Percentiles rank a stretch among this genome's conserved stretches.
Evolutionary conservation across 805 yeast species (phyloP).

Genomic region (Candida ortonii): DNA sequence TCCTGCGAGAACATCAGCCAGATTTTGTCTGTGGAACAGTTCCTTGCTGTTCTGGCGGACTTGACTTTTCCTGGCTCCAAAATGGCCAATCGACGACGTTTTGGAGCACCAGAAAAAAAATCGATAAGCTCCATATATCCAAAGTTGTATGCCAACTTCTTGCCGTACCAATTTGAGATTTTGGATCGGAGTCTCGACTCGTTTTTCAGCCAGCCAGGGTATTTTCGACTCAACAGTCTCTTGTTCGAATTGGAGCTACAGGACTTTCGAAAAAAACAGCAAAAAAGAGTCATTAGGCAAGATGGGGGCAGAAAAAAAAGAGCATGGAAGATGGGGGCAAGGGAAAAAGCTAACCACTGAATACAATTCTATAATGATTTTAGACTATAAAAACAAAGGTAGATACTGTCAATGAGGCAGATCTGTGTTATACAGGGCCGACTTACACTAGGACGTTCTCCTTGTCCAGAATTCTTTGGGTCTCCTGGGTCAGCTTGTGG

Average conservation of each 20-base stretch:
- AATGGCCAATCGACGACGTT: constrained; percentile 5
- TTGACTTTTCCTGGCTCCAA: constrained; percentile 19
- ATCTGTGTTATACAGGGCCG: too few relatives aligned
- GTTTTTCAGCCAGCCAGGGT: constrained; percentile 22
- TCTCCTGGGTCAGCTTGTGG: constrained; percentile 55
- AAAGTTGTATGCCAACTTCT: constrained; percentile 18
- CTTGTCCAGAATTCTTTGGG: constrained; percentile 60
- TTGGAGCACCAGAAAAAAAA: constrained; percentile 1
- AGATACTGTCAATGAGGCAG: too few relatives aligned
- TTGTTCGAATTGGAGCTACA: constrained; percentile 25
- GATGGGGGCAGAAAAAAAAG: too few relatives aligned
- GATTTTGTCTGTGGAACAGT: constrained; percentile 18
- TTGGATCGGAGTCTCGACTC: constrained; percentile 18
- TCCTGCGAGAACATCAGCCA: constrained; percentile 10
- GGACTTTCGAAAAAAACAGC: constrained; percentile 1
- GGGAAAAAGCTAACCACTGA: too few relatives aligned
- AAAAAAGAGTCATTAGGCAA: too few relatives aligned
- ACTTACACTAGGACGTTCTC: constrained; percentile 52
- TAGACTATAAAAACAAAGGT: too few relatives aligned
- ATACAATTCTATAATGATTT: too few relatives aligned
- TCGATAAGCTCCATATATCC: constrained; percentile 8
- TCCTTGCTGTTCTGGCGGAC: constrained; percentile 14
- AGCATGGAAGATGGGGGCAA: too few relatives aligned
- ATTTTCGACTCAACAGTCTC: constrained; percentile 21
- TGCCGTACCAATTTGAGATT: constrained; percentile 20